Base-by-base conservation (phyloP, 2,329 filamentous ascomycete genomes). In the Phialophora macrospora region DNA sequence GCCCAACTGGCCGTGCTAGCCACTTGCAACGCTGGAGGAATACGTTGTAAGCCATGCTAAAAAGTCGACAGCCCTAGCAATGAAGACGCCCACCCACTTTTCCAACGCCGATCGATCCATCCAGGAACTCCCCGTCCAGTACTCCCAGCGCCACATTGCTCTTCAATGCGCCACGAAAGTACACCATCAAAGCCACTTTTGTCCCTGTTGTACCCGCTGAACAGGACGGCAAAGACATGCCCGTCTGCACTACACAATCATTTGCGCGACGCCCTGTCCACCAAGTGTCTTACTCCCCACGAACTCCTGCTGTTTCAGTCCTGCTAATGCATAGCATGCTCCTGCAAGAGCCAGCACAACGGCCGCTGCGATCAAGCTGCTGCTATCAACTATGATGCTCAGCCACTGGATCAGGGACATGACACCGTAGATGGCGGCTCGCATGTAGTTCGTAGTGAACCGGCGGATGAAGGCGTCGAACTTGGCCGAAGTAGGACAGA, bases 361-460 rank as follows among this genome's bases (percentile, higher is more conserved):
- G 9, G 91, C 95, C 4, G 92, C 91, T 1, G 91, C 95, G 71
- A 99, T 91, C 78, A 99, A 81, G 75, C 88, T 92, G 58, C 89
- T 91, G 9, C 85, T 77, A 55, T 80, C 77, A 24, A 81, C 74
- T 67, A 90, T 83, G 69, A 93, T 81, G 77, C 92, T 96, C 65
- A 96, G 81, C 87, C 91, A 98, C 79, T 97, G 93, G 54, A 96
- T 78, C 58, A 89, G 75, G 73, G 87, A 90, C 90, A 98, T 94
- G 76, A 87, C 80, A 64, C 81, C 80, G 80, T 99, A 99, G 76
- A 96, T 90, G 64, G 83, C 90, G 22, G 94, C 94, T 80, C 95
- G 62, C 89, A 95, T 96, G 83, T 93, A 98, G 83, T 97, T 98
- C 66, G 93, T 96, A 70, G 92, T 92, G 83, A 99, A 91, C 75